A percentile compares a stretch with the other conserved stretches of the same genome.
phyloP scores from a whole-genome alignment of 2,329 filamentous ascomycete species.

The Keithomyces neogunnii region DNA sequence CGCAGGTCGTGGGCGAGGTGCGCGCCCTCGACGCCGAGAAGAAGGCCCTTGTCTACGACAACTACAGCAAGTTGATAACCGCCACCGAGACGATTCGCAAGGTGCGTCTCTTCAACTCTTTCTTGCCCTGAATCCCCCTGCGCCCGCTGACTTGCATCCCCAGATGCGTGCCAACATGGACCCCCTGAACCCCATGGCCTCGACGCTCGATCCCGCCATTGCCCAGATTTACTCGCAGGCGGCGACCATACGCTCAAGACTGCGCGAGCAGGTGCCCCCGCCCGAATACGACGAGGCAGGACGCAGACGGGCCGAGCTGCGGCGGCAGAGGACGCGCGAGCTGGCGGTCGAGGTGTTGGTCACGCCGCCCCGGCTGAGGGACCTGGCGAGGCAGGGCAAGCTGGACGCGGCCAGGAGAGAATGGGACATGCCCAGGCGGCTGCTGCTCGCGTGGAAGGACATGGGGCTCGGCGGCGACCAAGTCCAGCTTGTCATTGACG shows the following conservation, averaged over 20 bases:
- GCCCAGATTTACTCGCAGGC: conserved; percentile 62
- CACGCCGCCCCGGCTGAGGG: conserved; percentile 49
- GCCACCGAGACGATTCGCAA: conserved; percentile 93
- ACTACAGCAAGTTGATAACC: conserved; percentile 94
- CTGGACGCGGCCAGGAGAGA: conserved; percentile 49
- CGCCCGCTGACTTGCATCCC: neutral
- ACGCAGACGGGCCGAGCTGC: conserved; percentile 23
- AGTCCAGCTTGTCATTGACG: conserved; percentile 42
- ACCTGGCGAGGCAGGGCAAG: conserved; percentile 50
- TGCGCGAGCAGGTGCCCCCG: conserved; percentile 38
- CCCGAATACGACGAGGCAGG: conserved; percentile 33
- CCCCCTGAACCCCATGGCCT: conserved; percentile 64
- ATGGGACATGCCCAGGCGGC: conserved; percentile 44
- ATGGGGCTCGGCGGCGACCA: conserved; percentile 46
- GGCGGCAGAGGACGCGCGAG: conserved; percentile 36
- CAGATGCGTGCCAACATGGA: conserved; percentile 77
- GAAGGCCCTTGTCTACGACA: conserved; percentile 96
- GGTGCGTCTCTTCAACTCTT: conserved; percentile 24
- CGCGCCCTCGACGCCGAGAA: conserved; percentile 88
- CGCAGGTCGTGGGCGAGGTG: conserved; percentile 69
- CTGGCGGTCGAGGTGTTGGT: conserved; percentile 55
- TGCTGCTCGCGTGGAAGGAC: conserved; percentile 46
- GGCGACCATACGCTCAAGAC: conserved; percentile 41
- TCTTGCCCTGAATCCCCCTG: neutral
- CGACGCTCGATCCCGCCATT: conserved; percentile 65